These are phyloP conservation scores for Leccinellum albellum DNA, from an alignment of 768 basidiomycete species.

Conservation along the genomic window DNA sequence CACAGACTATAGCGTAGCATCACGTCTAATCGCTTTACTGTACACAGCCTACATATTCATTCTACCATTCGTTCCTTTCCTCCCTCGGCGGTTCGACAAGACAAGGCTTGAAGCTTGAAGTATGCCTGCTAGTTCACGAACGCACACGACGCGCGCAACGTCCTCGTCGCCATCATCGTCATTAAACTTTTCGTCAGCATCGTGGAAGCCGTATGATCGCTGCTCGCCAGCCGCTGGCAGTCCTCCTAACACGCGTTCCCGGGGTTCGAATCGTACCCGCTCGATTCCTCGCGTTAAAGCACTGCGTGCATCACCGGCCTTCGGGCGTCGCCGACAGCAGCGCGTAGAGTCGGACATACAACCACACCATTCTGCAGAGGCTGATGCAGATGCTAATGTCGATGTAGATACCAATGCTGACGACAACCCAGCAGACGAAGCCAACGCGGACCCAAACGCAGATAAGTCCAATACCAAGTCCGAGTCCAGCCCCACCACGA, in stretches of 20 bases:
- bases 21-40: constrained; percentile 17
- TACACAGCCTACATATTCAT: constrained; percentile 27
- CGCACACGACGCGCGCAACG: constrained; percentile 2
- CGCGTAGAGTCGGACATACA: not conserved
- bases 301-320: constrained; percentile 4
- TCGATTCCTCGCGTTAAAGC: not conserved
- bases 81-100: not conserved
- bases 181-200: not conserved
- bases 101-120: not conserved
- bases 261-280: not conserved
- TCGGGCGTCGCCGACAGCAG: not conserved
- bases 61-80: constrained; percentile 3
- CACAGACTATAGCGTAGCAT: constrained; percentile 8
- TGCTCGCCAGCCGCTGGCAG: not conserved
- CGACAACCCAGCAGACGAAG: not conserved
- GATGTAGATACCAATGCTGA: not conserved
- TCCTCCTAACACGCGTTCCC: not conserved
- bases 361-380: not conserved
- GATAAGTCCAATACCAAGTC: not conserved
- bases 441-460: not conserved
- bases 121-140: constrained; percentile 22
- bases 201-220: constrained; percentile 23
- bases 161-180: not conserved
- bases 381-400: not conserved
- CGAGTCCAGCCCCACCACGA: not conserved